Base-by-base conservation (phyloP, 129 eudicot species). In the Artemisia argyi region DNA sequence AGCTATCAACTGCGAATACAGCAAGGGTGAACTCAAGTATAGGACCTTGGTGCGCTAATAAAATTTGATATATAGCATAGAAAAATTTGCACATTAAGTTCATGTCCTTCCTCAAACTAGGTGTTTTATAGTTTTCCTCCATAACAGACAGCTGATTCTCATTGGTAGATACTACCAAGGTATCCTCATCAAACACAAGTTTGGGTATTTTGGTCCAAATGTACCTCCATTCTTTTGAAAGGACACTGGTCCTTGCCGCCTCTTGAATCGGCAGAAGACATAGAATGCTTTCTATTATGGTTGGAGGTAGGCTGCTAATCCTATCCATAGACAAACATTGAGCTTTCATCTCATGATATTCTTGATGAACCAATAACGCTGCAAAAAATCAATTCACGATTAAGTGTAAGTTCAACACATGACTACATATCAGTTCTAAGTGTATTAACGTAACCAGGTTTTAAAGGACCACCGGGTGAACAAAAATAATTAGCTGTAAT, bases 141-240 rank as follows among this genome's bases (percentile, higher is more conserved):
- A 32, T 32, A 0, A 32, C 42, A 32, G 42, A 32, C 7, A 32
- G 54, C 54, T 50, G 15, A 50, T 14, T 50, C 54, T 50, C 54
- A 50, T 50, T 16, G 5, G 42, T 32, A 32, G 7, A 5, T 32
- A 32, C 42, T 4, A 1, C 42, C 42, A 64, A 64, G 0, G 12
- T n/a, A 3, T 64, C 3, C 28, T 39, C 13, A 35, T 5, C 2
- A 7, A 61, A 61, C 48, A 14, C 67, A 61, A 61, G 67, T 61
- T 22, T 61, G 0, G 19, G 49, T 13, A 61, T 61, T 61, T 12
- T 32, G 48, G 20, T 22, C 67, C 67, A 61, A 9, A 13, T 61
- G 67, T 67, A 52, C 42, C 75, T 73, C 79, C 83, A 80, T 9
- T 61, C 35, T n/a, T 12, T 73, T 3, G 77, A 48, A 60, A 73